Percentiles rank a stretch among this genome's conserved stretches.
Evolutionary conservation across 1,139 yeast species (phyloP).

Genomic region (Candida neerlandica): DNA sequence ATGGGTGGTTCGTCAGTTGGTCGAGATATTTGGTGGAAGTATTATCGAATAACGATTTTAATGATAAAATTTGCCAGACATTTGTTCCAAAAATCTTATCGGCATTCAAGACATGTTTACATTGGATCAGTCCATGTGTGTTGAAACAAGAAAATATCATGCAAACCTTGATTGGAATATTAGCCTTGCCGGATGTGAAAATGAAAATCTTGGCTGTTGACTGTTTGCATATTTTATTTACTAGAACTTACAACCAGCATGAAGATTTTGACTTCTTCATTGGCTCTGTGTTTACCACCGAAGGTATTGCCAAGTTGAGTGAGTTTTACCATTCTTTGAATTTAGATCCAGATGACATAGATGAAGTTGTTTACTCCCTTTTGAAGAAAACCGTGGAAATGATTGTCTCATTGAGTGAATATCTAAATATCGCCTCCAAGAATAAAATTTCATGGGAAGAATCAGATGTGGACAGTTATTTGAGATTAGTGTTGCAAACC

Average conservation of each 20-base stretch:
- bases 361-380: constrained; percentile 76
- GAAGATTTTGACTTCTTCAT: constrained; percentile 80
- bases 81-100: constrained; percentile 73
- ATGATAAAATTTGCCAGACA: constrained; percentile 40
- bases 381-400: constrained; percentile 90
- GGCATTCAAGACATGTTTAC: constrained; percentile 84
- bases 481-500: constrained; percentile 74
- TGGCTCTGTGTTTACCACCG: constrained; percentile 73
- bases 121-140: constrained; percentile 85
- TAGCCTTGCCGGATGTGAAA: constrained; percentile 61
- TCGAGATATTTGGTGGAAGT: constrained; percentile 61
- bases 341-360: constrained; percentile 74
- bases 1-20: constrained; percentile 92
- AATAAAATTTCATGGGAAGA: constrained; percentile 48
- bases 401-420: constrained; percentile 87
- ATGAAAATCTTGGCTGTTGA: constrained; percentile 86
- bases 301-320: constrained; percentile 68
- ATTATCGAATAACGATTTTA: constrained; percentile 34
- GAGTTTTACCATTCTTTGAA: constrained; percentile 64
- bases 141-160: constrained; percentile 69
- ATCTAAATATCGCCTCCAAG: constrained; percentile 52
- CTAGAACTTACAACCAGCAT: constrained; percentile 69
- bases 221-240: constrained; percentile 84
- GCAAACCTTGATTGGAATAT: constrained; percentile 61
- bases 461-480: constrained; percentile 63